A percentile compares a stretch with the other conserved stretches of the same genome.
phyloP scores from a whole-genome alignment of 2,329 filamentous ascomycete species.

The Aureobasidium subglaciale region DNA sequence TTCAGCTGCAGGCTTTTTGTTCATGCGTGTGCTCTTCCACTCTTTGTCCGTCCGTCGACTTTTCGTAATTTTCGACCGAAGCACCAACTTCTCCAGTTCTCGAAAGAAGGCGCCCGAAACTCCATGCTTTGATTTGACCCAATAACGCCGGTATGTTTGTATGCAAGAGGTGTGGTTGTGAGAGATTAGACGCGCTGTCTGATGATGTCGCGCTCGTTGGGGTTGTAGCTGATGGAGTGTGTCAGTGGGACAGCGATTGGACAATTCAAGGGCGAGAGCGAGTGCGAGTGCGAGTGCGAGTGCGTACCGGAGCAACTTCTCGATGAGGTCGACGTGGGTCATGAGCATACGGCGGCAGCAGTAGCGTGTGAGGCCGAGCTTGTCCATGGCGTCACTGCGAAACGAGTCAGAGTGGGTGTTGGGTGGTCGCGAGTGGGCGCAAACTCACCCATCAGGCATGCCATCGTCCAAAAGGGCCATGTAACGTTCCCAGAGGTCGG shows the following conservation, averaged over 20 bases:
- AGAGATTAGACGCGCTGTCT: slow-evolving; percentile 3
- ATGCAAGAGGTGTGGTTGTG: not conserved
- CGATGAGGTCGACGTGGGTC: slow-evolving; percentile 97
- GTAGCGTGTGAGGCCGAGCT: slow-evolving; percentile 88
- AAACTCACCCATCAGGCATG: slow-evolving; percentile 27
- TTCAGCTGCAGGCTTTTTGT: not conserved
- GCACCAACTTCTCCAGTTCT: not conserved
- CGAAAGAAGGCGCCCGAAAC: not conserved
- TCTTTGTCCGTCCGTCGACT: not conserved
- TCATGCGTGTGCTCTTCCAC: not conserved
- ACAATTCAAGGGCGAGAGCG: no score
- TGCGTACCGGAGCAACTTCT: slow-evolving; percentile 85
- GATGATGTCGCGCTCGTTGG: slow-evolving; percentile 32
- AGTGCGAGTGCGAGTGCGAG: no score
- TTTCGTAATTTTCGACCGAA: not conserved
- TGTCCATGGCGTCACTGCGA: slow-evolving; percentile 85
- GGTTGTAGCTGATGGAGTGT: slow-evolving; percentile 27
- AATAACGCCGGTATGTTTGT: slow-evolving; percentile 7
- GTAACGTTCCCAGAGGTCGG: slow-evolving; percentile 96
- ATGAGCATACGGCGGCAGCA: slow-evolving; percentile 99
- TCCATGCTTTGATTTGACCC: slow-evolving; percentile 1
- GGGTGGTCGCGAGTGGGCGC: not conserved
- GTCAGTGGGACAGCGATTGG: not conserved
- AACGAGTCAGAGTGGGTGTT: slow-evolving; percentile 2
- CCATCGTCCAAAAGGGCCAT: slow-evolving; percentile 77